phyloP scores from a whole-genome alignment of 2,329 filamentous ascomycete species.

The Botrytis squamosa region DNA sequence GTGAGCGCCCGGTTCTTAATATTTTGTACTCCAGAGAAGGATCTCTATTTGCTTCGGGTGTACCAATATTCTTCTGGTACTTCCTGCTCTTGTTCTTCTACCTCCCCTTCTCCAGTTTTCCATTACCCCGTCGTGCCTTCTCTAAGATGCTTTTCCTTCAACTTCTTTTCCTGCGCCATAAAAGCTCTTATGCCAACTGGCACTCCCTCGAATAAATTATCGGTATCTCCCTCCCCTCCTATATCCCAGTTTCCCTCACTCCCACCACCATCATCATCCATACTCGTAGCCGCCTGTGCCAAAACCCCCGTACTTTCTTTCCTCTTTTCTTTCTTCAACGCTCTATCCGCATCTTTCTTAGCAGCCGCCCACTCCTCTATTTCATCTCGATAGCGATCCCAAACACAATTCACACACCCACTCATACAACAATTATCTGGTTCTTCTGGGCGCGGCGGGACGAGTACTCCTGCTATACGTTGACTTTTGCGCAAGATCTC shows the following conservation, averaged over 20 bases:
- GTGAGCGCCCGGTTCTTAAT: not conserved
- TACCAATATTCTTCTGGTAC: not conserved
- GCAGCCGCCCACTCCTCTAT: conserved; percentile 81
- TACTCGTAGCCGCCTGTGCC: conserved; percentile 50
- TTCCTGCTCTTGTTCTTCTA: not conserved
- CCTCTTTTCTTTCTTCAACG: conserved; percentile 39
- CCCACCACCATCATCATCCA: conserved; percentile 80
- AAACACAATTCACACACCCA: conserved; percentile 96
- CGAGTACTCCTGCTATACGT: conserved; percentile 72
- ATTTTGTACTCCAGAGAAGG: not conserved
- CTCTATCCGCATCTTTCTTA: conserved; percentile 41
- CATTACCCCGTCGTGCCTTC: conserved; percentile 43
- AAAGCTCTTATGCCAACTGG: conserved; percentile 94
- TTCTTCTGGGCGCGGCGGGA: conserved; percentile 82
- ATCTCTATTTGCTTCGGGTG: not conserved
- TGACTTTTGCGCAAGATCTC: conserved; percentile 58
- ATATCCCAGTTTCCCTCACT: conserved; percentile 66
- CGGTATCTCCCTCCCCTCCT: conserved; percentile 45
- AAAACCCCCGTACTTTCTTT: conserved; percentile 19
- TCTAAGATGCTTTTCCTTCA: conserved; percentile 71
- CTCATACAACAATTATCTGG: conserved; percentile 99
- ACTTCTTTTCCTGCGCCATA: conserved; percentile 91
- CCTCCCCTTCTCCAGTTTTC: not conserved
- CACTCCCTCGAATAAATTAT: conserved; percentile 73
- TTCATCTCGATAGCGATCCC: conserved; percentile 88